Base-by-base conservation (phyloP, 176 grass and related monocot genomes). In the Zea mays region DNA sequence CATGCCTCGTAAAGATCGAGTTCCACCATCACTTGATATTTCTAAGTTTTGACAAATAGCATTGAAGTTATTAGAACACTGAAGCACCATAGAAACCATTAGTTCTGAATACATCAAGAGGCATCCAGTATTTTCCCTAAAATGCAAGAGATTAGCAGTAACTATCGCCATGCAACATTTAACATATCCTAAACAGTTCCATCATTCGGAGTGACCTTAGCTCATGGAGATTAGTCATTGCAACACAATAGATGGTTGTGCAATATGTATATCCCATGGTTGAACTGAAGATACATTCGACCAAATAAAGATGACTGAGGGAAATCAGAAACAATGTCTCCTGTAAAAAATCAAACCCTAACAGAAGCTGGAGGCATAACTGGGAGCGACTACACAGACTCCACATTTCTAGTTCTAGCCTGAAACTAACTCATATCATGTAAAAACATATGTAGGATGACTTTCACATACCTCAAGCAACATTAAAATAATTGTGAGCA, bases 1-100 rank as follows among this genome's bases (percentile, higher is more conserved):
- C 27, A 27, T 27, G 27, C 27, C 27, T 27, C 27, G 27, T 27
- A 27, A 27, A 27, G 27, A 27, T 27, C 27, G 27, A 27, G 27
- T 27, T 27, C 1, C 27, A 27, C 27, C 27, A 27, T 27, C 27
- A 27, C 27, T 27, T 27, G 27, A 27, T 27, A 27, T 27, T 27
- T 27, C 27, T 27, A 27, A 27, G 27, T 27, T 27, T 27, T 27
- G 27, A 27, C 27, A 27, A 27, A 27, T 27, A 27, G 27, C 27
- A 27, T 27, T 27, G 27, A 27, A 27, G 27, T 27, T 27, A 27
- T 27, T 27, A 27, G 27, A 27, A 27, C 27, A 27, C 27, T 27
- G 27, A 27, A 27, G 77, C 58, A 50, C 34, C 16, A 56, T n/a
- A 56, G 17, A 64, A 67, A 84, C 8, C 9, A 84, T 35, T 50